These are phyloP conservation scores for Rhizopogon sp. DNA, from an alignment of 768 basidiomycete species.

Conservation along the genomic window DNA sequence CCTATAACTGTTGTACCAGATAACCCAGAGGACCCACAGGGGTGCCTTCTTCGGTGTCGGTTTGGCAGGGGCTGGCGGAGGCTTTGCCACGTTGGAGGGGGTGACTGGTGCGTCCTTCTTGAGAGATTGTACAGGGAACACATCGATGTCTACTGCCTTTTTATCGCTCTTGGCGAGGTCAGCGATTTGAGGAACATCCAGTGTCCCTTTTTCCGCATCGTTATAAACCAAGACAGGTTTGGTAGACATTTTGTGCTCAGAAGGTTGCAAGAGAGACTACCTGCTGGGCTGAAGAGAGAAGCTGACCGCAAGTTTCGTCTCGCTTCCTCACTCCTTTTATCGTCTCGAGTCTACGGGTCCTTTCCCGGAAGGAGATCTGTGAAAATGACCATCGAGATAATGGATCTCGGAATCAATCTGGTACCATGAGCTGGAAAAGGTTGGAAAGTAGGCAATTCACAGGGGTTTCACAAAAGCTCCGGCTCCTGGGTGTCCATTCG, in stretches of 20 bases:
- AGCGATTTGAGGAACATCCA: constrained; percentile 34
- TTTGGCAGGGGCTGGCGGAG: constrained; percentile 28
- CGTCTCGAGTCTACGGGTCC: background rate
- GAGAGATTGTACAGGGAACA: constrained; percentile 29
- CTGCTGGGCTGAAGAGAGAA: constrained; percentile 6
- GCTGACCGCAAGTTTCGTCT: background rate
- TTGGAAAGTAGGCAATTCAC: background rate
- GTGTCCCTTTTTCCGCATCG: constrained; percentile 56
- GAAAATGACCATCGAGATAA: constrained; percentile 5
- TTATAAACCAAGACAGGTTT: constrained; percentile 33
- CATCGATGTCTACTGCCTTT: constrained; percentile 25
- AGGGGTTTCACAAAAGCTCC: constrained; percentile 6
- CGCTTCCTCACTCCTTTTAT: constrained; percentile 20
- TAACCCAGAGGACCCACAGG: constrained; percentile 52
- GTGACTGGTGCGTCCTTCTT: constrained; percentile 38
- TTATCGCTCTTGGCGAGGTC: constrained; percentile 34
- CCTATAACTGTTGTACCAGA: constrained; percentile 84
- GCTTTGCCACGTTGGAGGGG: constrained; percentile 30
- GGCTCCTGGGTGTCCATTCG: constrained; percentile 11
- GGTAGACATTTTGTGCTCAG: constrained; percentile 34
- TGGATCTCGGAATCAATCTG: constrained; percentile 15
- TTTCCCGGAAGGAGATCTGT: constrained; percentile 6
- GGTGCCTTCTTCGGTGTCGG: constrained; percentile 53
- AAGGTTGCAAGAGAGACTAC: constrained; percentile 9
- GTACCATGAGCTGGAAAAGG: background rate